A percentile compares a stretch with the other conserved stretches of the same genome.
These are phyloP conservation scores for Avicennia marina DNA, from an alignment of 257 asterid genomes.

Conservation along the genomic window DNA sequence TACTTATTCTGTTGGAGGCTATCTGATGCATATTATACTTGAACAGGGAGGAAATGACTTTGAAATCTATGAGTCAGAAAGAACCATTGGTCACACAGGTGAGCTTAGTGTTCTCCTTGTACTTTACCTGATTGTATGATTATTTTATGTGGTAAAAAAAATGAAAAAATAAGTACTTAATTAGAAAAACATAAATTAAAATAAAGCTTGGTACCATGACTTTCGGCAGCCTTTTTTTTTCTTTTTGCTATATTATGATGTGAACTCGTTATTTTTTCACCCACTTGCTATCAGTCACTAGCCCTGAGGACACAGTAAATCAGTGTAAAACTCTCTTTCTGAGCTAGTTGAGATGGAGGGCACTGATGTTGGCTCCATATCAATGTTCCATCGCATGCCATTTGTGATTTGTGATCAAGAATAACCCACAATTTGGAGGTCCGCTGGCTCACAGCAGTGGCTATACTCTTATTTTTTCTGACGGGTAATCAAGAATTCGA, in stretches of 20 bases:
- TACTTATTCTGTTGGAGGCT: background rate
- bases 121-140: background rate
- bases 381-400: too few species aligned
- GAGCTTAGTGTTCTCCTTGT: slow-evolving; percentile 10
- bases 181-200: background rate
- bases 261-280: background rate
- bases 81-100: slow-evolving; percentile 96
- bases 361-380: too few species aligned
- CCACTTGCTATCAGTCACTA: slow-evolving; percentile 50
- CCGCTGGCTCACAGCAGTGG: too few species aligned
- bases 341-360: slow-evolving; percentile 28
- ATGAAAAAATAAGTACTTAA: too few species aligned
- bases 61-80: slow-evolving; percentile 85
- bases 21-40: slow-evolving; percentile 1
- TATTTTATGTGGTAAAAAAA: slow-evolving; percentile 14
- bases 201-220: background rate
- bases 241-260: background rate
- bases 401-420: too few species aligned
- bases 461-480: too few species aligned
- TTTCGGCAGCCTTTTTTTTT: background rate
- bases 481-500: too few species aligned
- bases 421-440: too few species aligned
- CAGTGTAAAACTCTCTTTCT: slow-evolving; percentile 66
- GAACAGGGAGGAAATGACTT: slow-evolving; percentile 88
- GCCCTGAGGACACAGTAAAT: slow-evolving; percentile 66